phyloP scores from a whole-genome alignment of 2,329 filamentous ascomycete genomes.

The Endocalyx cinctus region DNA sequence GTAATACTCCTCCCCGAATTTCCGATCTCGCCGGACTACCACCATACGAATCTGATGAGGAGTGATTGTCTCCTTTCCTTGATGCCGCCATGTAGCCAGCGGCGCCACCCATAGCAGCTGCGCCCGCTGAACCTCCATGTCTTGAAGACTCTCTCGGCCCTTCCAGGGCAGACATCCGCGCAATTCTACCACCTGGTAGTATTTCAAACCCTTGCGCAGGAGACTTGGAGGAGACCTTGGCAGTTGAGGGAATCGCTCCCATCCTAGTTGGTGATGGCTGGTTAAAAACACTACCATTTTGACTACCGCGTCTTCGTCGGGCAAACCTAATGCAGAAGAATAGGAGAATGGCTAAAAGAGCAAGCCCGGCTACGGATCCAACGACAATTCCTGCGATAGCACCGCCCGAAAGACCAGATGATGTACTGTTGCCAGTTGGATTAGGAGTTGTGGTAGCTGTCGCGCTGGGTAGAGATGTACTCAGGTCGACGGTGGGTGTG shows the following conservation, averaged over 20 bases:
- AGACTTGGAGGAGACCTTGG: slow-evolving; percentile 28
- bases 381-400: slow-evolving; percentile 88
- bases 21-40: slow-evolving; percentile 71
- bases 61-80: slow-evolving; percentile 50
- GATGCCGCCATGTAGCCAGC: slow-evolving; percentile 44
- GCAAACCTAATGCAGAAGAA: slow-evolving; percentile 59
- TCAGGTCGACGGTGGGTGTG: slow-evolving; percentile 61
- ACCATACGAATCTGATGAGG: slow-evolving; percentile 68
- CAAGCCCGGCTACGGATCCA: slow-evolving; percentile 68
- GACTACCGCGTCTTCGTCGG: slow-evolving; percentile 53
- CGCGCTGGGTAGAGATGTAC: slow-evolving; percentile 39
- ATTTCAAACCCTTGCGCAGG: slow-evolving; percentile 61
- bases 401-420: slow-evolving; percentile 72
- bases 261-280: slow-evolving; percentile 73
- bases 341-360: slow-evolving; percentile 63
- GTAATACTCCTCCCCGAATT: slow-evolving; percentile 49
- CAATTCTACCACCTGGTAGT: slow-evolving; percentile 81
- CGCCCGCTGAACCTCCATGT: slow-evolving; percentile 43
- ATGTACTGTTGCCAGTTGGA: slow-evolving; percentile 26
- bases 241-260: slow-evolving; percentile 37
- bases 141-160: slow-evolving; percentile 49
- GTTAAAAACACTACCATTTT: slow-evolving; percentile 76
- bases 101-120: slow-evolving; percentile 40
- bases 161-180: slow-evolving; percentile 92
- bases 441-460: slow-evolving; percentile 38